Evolutionary conservation across 2,329 filamentous ascomycete genomes (phyloP), one percentile per base, ranked within the genome.

Genomic region (Fusarium sp.): DNA sequence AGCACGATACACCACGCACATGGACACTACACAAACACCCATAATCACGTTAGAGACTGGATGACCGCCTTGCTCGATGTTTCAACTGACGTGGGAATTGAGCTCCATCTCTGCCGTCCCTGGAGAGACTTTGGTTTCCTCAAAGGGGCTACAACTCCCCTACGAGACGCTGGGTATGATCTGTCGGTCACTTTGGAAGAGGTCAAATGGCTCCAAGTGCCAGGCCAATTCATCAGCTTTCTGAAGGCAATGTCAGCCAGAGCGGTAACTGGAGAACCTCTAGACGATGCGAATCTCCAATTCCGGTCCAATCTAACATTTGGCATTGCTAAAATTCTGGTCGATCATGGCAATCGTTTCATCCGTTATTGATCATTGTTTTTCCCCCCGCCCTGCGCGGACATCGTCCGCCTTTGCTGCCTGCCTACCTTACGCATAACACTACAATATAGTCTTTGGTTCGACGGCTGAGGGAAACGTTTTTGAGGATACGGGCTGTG

Each of bases 381-480:
- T 35, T 35, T 35, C 10, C 5, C 29, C 21, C 29, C 19, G 14
- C 1, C 19, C 19, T 4, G 19, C 4, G 4, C 19, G 44, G 25
- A n/a, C 25, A 46, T 46, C 10, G 14, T 46, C 25, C 19, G 19
- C 25, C 14, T 29, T 46, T 29, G 19, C 21, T 23, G 46, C 21
- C 16, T 14, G 21, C 25, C 19, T 15, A 44, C 16, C 16, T 2
- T 25, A 11, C 19, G 7, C 19, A 4, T 6, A 29, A 16, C 7
- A 29, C 25, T 46, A 16, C 25, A 15, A 5, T 10, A 15, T 15
- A 27, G 19, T 46, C 25, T 8, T 46, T 46, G 4, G 9, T 8
- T 29, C 19, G 6, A 16, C 4, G 25, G 25, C 12, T 1, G 12
- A 29, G 10, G 14, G 25, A n/a, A 11, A 46, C 3, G 7, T 1